Percentiles rank a stretch among this genome's conserved stretches.
Conservation (phyloP, 371 early-diverging fungal genomes). For the Mortierella sp. region DNA sequence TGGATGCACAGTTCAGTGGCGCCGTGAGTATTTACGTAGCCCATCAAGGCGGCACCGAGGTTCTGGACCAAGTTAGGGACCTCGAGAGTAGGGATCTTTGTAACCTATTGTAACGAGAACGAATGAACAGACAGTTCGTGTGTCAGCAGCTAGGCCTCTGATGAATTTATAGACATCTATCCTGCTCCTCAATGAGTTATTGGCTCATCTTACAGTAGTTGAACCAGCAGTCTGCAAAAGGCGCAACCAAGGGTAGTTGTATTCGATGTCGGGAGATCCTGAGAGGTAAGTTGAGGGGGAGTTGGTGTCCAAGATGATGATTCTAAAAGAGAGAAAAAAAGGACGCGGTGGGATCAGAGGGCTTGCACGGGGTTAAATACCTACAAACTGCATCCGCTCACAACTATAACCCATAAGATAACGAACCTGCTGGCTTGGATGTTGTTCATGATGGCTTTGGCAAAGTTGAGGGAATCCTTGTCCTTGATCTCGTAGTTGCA, state of each 20-base stretch:
- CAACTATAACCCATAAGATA: neutral
- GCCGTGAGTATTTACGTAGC: constrained; percentile 32
- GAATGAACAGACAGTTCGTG: neutral
- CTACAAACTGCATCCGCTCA: neutral
- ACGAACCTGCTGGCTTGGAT: constrained; percentile 42
- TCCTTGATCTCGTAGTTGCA: constrained; percentile 55
- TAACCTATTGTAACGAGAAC: constrained; percentile 5
- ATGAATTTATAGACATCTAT: neutral
- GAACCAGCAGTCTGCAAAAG: constrained; percentile 47
- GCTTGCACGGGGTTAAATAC: neutral
- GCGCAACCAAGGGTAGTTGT: constrained; percentile 52
- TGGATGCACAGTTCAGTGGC: too few relatives aligned
- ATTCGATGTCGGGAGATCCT: constrained; percentile 45
- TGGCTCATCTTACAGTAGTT: constrained; percentile 29
- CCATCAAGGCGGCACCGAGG: constrained; percentile 49
- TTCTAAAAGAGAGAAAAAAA: constrained; percentile 10
- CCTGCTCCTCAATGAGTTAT: neutral
- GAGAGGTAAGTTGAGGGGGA: constrained; percentile 51
- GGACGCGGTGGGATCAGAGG: neutral
- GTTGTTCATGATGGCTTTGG: constrained; percentile 43
- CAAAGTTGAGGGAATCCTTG: constrained; percentile 46
- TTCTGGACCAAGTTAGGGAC: constrained; percentile 56
- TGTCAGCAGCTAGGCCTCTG: neutral
- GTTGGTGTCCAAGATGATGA: constrained; percentile 48
- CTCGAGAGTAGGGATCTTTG: constrained; percentile 51